Base-by-base conservation (phyloP, 164 flowering plant genomes). In the Taxillus chinensis region DNA sequence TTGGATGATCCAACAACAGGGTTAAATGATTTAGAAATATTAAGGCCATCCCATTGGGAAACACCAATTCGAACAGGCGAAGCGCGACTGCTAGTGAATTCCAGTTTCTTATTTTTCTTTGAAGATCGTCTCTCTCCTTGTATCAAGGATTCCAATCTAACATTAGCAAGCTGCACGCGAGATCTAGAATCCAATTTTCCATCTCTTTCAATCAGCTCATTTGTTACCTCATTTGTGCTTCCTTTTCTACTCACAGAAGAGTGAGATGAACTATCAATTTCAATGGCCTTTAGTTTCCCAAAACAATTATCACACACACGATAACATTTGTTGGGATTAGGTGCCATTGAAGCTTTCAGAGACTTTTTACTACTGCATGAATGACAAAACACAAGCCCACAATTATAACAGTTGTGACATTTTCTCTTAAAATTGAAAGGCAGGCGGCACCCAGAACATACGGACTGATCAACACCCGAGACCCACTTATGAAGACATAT, bases 391-490 rank as follows among this genome's bases (percentile, higher is more conserved):
- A 89, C 95, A 63, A 93, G 91, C 48, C 99, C 99, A 80, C 99
- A 93, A 64, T 93, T 86, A 61, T 93, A 93, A 70, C 98, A 93
- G 60, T 90, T 93, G 64, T 93, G 99, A 13, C 99, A 86, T 74
- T 93, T 93, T 70, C 99, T 87, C 77, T 93, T 93, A 77, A 93
- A 93, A 78, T 84, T 90, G 72, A 93, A 93, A 41, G 95, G 95
- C 59, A 84, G 74, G 48, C 88, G 97, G 67, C 99, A 93, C 41
- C 99, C 96, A 66, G 99, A 93, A 71, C 99, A 93, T 90, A 89
- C 84, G 7, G 96, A 89, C 68, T 93, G 99, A 73, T 93, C 99
- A 64, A 86, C 73, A 71, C 97, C 96, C 15, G 96, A 93, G 39
- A 87, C 90, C 92, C 91, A 87, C 70, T 90, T 93, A 62, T 90